These are phyloP conservation scores for Ceratobasidium theobromae DNA, from an alignment of 1,284 basidiomycete genomes.

Conservation along the genomic window DNA sequence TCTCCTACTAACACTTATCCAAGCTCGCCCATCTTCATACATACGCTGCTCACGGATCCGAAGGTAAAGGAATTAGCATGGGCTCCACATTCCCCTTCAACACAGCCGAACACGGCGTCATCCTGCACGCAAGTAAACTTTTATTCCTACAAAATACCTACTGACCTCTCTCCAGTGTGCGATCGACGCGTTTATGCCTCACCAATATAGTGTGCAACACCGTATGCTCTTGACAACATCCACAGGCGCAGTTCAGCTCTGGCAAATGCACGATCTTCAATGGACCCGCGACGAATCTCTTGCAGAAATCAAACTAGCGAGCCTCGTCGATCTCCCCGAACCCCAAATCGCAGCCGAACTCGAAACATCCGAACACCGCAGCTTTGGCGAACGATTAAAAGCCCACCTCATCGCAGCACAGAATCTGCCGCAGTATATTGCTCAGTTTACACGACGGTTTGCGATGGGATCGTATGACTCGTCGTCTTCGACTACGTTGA, in stretches of 20 bases:
- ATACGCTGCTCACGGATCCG: conserved; percentile 56
- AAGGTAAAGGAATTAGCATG: conserved; percentile 59
- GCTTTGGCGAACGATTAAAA: conserved; percentile 56
- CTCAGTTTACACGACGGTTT: conserved; percentile 71
- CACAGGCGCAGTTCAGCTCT: conserved; percentile 77
- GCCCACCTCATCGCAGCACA: conserved; percentile 67
- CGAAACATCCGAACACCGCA: conserved; percentile 52
- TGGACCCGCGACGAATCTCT: conserved; percentile 88
- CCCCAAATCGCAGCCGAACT: conserved; percentile 51
- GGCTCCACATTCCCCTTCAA: conserved; percentile 74
- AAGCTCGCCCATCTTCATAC: conserved; percentile 49
- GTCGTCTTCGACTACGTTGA: conserved; percentile 46
- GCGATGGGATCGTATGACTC: conserved; percentile 68
- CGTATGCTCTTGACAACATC: conserved; percentile 68
- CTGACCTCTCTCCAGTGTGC: conserved; percentile 42
- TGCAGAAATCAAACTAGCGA: conserved; percentile 61
- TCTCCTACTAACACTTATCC: background rate
- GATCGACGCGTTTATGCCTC: conserved; percentile 54
- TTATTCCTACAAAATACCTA: conserved; percentile 1
- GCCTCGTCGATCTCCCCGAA: conserved; percentile 81
- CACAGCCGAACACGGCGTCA: conserved; percentile 67
- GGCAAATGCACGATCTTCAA: conserved; percentile 60
- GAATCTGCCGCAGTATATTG: conserved; percentile 71
- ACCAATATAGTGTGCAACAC: conserved; percentile 48
- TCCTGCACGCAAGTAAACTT: conserved; percentile 59